These are phyloP conservation scores for Nothomitra cinnamomea DNA, from an alignment of 2,329 filamentous ascomycete genomes.

Conservation along the genomic window DNA sequence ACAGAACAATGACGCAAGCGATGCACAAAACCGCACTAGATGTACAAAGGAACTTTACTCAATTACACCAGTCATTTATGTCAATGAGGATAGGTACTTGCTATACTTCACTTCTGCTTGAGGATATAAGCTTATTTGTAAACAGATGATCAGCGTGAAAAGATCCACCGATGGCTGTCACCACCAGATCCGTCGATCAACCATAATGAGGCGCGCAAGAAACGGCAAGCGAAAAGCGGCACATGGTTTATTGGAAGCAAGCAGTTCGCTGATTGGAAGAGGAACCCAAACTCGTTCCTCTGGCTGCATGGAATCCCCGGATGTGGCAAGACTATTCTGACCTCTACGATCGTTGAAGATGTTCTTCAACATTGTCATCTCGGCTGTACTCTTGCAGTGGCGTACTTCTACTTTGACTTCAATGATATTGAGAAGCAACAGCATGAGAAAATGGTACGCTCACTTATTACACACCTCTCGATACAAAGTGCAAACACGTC, in stretches of 20 bases:
- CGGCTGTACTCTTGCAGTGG: slow-evolving; percentile 16
- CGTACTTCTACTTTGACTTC: slow-evolving; percentile 27
- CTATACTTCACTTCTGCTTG: neutral
- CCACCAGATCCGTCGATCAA: slow-evolving; percentile 13
- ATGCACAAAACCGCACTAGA: neutral
- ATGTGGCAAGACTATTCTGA: slow-evolving; percentile 25
- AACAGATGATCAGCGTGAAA: neutral
- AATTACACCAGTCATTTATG: neutral
- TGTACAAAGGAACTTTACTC: neutral
- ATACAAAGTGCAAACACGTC: slow-evolving; percentile 8
- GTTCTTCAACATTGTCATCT: slow-evolving; percentile 10
- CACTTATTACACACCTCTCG: slow-evolving; percentile 21
- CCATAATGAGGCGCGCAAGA: slow-evolving; percentile 10
- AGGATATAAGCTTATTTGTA: neutral
- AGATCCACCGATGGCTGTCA: slow-evolving; percentile 12
- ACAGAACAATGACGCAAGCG: neutral
- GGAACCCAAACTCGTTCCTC: slow-evolving; percentile 17
- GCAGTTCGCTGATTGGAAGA: slow-evolving; percentile 8
- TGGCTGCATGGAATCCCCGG: slow-evolving; percentile 26
- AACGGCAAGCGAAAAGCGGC: slow-evolving; percentile 12
- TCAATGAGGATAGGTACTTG: neutral
- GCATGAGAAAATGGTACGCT: slow-evolving; percentile 18
- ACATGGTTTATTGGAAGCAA: slow-evolving; percentile 8
- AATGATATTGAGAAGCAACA: slow-evolving; percentile 20
- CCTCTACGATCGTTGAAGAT: slow-evolving; percentile 22